These are phyloP conservation scores for Mycena alexandri DNA, from an alignment of 768 basidiomycete genomes.

Conservation along the genomic window DNA sequence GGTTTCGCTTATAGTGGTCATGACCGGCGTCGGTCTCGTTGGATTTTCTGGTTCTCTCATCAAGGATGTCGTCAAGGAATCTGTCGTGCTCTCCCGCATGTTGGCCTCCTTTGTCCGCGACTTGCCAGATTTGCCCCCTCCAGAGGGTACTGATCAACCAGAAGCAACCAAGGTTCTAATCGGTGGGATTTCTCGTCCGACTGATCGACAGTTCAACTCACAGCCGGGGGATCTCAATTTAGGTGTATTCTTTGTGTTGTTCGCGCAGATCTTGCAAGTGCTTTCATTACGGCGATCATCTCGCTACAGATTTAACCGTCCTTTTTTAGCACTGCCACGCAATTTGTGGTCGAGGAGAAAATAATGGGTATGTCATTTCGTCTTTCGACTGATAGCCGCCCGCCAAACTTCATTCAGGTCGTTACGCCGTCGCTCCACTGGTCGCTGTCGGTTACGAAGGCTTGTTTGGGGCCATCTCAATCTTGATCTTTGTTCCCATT, in stretches of 20 bases:
- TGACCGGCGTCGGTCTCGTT: constrained; percentile 85
- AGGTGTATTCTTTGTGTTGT: constrained; percentile 93
- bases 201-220: constrained; percentile 35
- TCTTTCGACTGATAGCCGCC: background rate
- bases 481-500: constrained; percentile 84
- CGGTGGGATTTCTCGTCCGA: constrained; percentile 59
- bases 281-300: constrained; percentile 21
- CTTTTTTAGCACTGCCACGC: constrained; percentile 79
- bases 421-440: constrained; percentile 88
- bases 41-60: constrained; percentile 92
- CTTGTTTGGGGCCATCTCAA: constrained; percentile 86
- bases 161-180: constrained; percentile 80
- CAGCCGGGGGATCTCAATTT: constrained; percentile 15
- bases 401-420: constrained; percentile 47
- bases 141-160: constrained; percentile 65
- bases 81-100: constrained; percentile 43
- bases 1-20: constrained; percentile 90
- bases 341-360: constrained; percentile 97
- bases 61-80: constrained; percentile 75
- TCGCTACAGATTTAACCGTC: constrained; percentile 5
- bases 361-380: constrained; percentile 74
- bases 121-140: constrained; percentile 46
- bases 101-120: constrained; percentile 47
- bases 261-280: constrained; percentile 93
- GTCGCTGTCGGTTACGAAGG: constrained; percentile 97